Percentiles rank a stretch among this genome's conserved stretches.
These are phyloP conservation scores for Hsuehochloa calcarea DNA, from an alignment of 176 grass and related monocot genomes.

Conservation along the genomic window DNA sequence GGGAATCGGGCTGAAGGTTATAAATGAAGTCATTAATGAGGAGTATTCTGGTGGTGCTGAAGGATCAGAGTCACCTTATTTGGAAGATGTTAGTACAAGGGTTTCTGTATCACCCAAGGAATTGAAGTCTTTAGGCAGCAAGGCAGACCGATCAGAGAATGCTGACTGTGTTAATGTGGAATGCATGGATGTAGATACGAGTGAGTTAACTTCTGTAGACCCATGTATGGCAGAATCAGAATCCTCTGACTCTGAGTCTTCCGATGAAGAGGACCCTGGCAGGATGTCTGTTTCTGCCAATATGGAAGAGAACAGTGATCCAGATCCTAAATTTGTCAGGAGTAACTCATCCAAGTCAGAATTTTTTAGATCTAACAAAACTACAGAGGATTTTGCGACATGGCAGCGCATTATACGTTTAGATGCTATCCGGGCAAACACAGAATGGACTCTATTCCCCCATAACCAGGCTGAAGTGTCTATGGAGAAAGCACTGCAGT, in stretches of 20 bases:
- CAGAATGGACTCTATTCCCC: slow-evolving; percentile 72
- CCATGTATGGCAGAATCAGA: slow-evolving; percentile 54
- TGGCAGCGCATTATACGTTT: slow-evolving; percentile 93
- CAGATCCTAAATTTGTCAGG: slow-evolving; percentile 46
- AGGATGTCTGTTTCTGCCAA: slow-evolving; percentile 28
- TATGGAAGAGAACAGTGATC: slow-evolving; percentile 39
- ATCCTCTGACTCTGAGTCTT: slow-evolving; percentile 68
- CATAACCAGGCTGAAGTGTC: slow-evolving; percentile 57
- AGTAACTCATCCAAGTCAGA: slow-evolving; percentile 48
- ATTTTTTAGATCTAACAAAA: slow-evolving; percentile 42
- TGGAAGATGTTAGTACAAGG: slow-evolving; percentile 40
- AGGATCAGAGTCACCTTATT: slow-evolving; percentile 40
- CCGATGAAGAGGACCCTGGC: slow-evolving; percentile 61
- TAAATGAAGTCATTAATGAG: slow-evolving; percentile 45
- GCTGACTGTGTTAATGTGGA: slow-evolving; percentile 6
- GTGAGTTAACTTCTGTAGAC: slow-evolving; percentile 43
- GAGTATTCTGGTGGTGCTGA: slow-evolving; percentile 42
- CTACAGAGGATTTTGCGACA: slow-evolving; percentile 62
- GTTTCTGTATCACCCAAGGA: slow-evolving; percentile 43
- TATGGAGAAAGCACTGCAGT: slow-evolving; percentile 54
- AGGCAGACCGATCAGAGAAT: slow-evolving; percentile 26
- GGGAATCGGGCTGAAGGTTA: slow-evolving; percentile 59
- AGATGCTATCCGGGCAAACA: slow-evolving; percentile 76
- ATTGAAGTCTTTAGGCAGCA: slow-evolving; percentile 32
- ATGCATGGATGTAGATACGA: slow-evolving; percentile 51